Base-by-base conservation (phyloP, 2,329 filamentous ascomycete genomes). In the Raffaelea deltoideospora region DNA sequence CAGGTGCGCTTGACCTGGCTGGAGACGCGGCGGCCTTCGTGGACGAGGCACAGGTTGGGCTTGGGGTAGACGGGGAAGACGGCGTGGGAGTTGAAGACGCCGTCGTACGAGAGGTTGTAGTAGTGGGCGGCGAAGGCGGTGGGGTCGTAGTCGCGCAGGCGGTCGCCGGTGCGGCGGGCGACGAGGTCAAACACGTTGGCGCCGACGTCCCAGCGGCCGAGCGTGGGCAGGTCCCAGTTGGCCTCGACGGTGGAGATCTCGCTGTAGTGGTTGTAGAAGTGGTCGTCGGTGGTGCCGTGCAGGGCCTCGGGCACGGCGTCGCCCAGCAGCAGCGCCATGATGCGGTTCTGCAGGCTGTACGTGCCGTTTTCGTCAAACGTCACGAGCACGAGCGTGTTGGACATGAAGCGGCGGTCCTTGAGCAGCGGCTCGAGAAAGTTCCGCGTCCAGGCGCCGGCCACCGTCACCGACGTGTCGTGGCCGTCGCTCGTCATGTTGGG, bases 361-460 rank as follows among this genome's bases (percentile, higher is more conserved):
- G 69, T 74, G 47, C 78, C 71, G 53, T 76, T 81, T 59, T 90
- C 84, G 45, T 90, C 84, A 49, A 85, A 90, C 10, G 76, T 87
- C 41, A 90, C 55, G 5, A 88, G 61, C 10, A 90, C 67, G 1
- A 90, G 67, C 0, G 80, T 87, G 50, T 80, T 72, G 34, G 80
- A 61, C 72, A 78, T 80, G 56, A 90, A 88, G 46, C 77, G 69
- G 34, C 61, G 55, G 58, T 88, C 69, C 26, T 65, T 53, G 7
- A 90, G 64, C 9, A 90, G 72, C 0, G 81, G 80, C 39, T 72
- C 66, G 2, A 90, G 56, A 59, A 86, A 87, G 33, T 51, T 59
- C 27, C 71, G 67, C 13, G 73, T 69, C 79, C 80, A 90, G 13
- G 57, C 48, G 3, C 79, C 79, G 2, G 80, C 79, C 21, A 72